Conservation (phyloP, 345 rosid genomes). For the Sisymbrium altissimum region DNA sequence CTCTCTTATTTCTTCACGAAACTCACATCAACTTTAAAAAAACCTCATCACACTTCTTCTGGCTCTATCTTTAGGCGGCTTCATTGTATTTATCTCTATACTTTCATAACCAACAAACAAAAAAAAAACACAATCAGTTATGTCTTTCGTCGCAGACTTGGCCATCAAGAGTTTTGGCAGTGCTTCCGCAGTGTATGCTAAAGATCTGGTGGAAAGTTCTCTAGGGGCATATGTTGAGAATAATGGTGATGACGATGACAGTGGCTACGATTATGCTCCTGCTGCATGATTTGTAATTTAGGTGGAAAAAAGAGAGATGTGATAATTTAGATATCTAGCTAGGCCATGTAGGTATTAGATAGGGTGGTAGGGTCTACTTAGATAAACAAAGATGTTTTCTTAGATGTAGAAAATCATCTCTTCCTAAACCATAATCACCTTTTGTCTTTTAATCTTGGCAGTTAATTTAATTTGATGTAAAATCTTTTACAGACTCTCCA, state of each 20-base stretch:
- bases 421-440: neutral
- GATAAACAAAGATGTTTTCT: neutral
- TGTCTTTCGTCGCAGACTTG: neutral
- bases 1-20: constrained; percentile 4
- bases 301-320: neutral
- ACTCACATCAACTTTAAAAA: neutral
- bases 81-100: neutral
- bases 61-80: neutral
- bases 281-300: constrained; percentile 18
- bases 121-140: neutral
- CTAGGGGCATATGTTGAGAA: neutral
- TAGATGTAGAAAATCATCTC: neutral
- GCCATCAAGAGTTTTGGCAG: neutral
- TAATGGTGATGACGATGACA: constrained; percentile 27
- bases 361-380: neutral
- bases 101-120: neutral
- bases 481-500: no score
- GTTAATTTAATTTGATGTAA: neutral
- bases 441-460: neutral
- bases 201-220: constrained; percentile 10
- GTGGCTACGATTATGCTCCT: constrained; percentile 27
- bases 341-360: neutral
- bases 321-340: neutral
- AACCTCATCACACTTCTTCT: constrained; percentile 1
- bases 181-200: neutral